Evolutionary conservation across 352 stramenopile genomes (phyloP).

Genomic region (Phytopythium vexans): DNA sequence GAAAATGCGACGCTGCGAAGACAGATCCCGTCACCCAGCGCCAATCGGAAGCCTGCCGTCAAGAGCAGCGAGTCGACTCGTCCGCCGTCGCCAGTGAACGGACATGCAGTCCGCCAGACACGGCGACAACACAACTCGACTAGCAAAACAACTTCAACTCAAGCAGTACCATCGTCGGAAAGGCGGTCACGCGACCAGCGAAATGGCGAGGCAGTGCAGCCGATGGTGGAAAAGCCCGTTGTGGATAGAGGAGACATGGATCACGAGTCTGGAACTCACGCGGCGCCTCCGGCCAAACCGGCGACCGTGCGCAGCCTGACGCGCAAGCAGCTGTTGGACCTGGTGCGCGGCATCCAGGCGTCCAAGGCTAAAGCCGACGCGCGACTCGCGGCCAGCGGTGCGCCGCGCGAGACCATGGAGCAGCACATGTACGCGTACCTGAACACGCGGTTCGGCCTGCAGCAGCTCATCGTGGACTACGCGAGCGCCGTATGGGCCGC

Average conservation of each 20-base stretch:
- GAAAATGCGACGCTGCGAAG: constrained; percentile 44
- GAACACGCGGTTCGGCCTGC: constrained; percentile 83
- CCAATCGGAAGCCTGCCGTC: neutral
- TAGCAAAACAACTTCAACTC: no score
- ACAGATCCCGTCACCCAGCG: neutral
- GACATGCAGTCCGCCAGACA: no score
- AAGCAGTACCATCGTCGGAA: no score
- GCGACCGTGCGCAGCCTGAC: constrained; percentile 44
- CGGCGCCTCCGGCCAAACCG: neutral
- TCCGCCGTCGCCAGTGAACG: no score
- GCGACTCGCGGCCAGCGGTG: constrained; percentile 27
- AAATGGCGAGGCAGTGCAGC: no score
- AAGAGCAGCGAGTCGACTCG: no score
- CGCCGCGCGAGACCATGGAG: constrained; percentile 81
- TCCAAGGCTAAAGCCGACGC: constrained; percentile 75
- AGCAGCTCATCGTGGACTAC: constrained; percentile 72
- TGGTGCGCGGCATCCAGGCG: constrained; percentile 66
- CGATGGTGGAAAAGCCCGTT: no score
- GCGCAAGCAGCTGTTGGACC: constrained; percentile 74
- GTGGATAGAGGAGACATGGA: no score
- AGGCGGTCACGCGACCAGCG: no score
- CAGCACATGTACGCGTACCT: constrained; percentile 89
- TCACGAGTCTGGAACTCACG: no score
- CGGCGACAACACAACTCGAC: no score
- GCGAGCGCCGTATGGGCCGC: constrained; percentile 80